Conservation (phyloP, 2,329 filamentous ascomycete genomes). For the Hypoxylon sp. region DNA sequence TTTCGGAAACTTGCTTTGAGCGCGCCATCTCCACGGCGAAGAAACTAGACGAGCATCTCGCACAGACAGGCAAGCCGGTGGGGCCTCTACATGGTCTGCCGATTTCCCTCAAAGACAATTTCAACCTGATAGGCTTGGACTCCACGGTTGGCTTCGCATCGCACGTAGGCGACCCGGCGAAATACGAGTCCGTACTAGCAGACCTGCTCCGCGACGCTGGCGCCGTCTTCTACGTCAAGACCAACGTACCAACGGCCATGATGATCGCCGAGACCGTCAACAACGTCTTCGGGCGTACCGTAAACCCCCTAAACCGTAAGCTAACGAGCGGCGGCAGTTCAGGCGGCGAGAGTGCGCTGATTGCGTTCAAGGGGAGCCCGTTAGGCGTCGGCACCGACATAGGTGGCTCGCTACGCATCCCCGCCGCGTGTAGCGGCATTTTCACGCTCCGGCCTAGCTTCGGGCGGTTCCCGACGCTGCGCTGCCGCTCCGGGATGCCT, state of each 20-base stretch:
- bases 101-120: conserved; percentile 78
- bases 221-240: conserved; percentile 69
- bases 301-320: conserved; percentile 71
- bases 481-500: conserved; percentile 68
- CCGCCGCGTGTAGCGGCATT: conserved; percentile 51
- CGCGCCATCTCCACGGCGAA: conserved; percentile 63
- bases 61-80: conserved; percentile 59
- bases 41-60: conserved; percentile 64
- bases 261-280: conserved; percentile 78
- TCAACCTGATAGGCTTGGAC: conserved; percentile 72
- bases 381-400: conserved; percentile 62
- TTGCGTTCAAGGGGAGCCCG: conserved; percentile 69
- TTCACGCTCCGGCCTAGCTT: conserved; percentile 58
- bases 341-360: conserved; percentile 75
- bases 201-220: conserved; percentile 61
- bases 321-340: conserved; percentile 75
- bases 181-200: conserved; percentile 57
- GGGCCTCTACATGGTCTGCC: conserved; percentile 77
- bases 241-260: conserved; percentile 72
- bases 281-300: conserved; percentile 72
- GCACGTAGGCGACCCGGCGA: conserved; percentile 70
- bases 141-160: conserved; percentile 74
- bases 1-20: conserved; percentile 68
- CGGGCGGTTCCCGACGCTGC: conserved; percentile 70
- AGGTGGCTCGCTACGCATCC: conserved; percentile 53